Evolutionary conservation across 2,329 filamentous ascomycete genomes (phyloP).

Genomic region (Venturiaceae sp.): DNA sequence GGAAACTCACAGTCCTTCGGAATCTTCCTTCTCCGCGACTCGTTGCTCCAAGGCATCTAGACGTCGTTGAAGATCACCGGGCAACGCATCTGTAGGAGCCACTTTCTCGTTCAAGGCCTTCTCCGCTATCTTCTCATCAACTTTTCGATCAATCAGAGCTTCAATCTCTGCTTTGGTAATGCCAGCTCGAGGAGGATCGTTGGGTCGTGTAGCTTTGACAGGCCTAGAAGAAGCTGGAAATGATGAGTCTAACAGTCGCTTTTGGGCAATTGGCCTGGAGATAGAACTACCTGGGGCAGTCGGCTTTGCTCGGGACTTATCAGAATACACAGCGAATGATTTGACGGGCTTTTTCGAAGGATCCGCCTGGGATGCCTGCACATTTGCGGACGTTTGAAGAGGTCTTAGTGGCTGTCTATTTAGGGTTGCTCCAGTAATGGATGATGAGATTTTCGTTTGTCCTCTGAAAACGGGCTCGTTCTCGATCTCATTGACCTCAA

Average conservation of each 20-base stretch:
- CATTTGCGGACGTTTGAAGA: slow-evolving; percentile 44
- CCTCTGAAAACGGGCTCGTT: slow-evolving; percentile 75
- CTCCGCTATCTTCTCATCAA: slow-evolving; percentile 80
- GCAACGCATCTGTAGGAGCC: slow-evolving; percentile 40
- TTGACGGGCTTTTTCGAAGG: slow-evolving; percentile 62
- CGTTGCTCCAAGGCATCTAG: slow-evolving; percentile 77
- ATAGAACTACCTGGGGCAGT: neutral
- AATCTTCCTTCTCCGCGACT: slow-evolving; percentile 63
- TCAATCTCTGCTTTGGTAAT: slow-evolving; percentile 64
- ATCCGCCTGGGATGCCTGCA: slow-evolving; percentile 10
- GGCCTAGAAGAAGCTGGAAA: slow-evolving; percentile 30
- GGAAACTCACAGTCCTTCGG: slow-evolving; percentile 57
- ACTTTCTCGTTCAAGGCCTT: slow-evolving; percentile 51
- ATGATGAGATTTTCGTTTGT: slow-evolving; percentile 25
- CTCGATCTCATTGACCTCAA: slow-evolving; percentile 90
- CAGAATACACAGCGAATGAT: slow-evolving; percentile 78
- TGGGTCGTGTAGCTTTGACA: slow-evolving; percentile 25
- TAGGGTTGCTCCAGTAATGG: slow-evolving; percentile 26
- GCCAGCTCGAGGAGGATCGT: slow-evolving; percentile 23
- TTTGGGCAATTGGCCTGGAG: neutral
- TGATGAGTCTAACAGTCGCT: slow-evolving; percentile 31
- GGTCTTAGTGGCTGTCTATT: slow-evolving; percentile 70
- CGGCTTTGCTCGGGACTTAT: slow-evolving; percentile 38
- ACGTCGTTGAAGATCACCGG: slow-evolving; percentile 68
- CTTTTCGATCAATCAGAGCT: slow-evolving; percentile 84